phyloP scores from a whole-genome alignment of 257 asterid genomes.

The Rauvolfia tetraphylla region DNA sequence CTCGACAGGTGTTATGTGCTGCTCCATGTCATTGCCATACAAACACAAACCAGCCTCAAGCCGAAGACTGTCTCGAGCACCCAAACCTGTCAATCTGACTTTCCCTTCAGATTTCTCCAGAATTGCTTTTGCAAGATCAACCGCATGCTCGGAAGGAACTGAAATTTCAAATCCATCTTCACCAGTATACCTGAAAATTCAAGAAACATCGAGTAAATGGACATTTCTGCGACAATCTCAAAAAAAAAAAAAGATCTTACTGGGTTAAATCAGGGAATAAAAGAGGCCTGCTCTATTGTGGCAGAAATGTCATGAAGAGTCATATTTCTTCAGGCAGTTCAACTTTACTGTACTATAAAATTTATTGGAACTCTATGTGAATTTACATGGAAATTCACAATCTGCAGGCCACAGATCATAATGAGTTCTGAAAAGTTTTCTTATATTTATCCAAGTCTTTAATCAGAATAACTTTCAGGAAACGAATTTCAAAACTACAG shows the following conservation, averaged over 20 bases:
- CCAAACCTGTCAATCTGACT: slow-evolving; percentile 74
- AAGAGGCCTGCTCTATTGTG: neutral
- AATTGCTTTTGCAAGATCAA: slow-evolving; percentile 89
- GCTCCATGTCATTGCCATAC: slow-evolving; percentile 98
- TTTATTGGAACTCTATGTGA: neutral
- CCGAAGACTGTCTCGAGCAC: slow-evolving; percentile 98
- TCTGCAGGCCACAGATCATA: neutral
- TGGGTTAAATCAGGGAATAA: neutral
- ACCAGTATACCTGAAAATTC: slow-evolving; percentile 79
- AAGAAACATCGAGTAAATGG: slow-evolving; percentile 5
- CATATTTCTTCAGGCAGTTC: neutral
- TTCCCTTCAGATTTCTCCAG: slow-evolving; percentile 91
- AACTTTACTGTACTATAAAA: neutral
- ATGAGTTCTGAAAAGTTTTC: neutral
- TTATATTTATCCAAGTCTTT: neutral
- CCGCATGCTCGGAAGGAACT: slow-evolving; percentile 83
- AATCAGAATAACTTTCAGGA: neutral
- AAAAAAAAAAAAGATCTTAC: neutral
- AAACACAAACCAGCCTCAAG: slow-evolving; percentile 93
- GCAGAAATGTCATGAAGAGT: neutral
- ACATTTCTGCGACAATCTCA: neutral
- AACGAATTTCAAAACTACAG: neutral
- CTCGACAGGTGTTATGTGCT: slow-evolving; percentile 87
- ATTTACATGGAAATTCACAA: neutral
- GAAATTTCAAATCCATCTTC: slow-evolving; percentile 99